Conservation (phyloP, 2,329 filamentous ascomycete genomes). For the Aspergillus flavus region DNA sequence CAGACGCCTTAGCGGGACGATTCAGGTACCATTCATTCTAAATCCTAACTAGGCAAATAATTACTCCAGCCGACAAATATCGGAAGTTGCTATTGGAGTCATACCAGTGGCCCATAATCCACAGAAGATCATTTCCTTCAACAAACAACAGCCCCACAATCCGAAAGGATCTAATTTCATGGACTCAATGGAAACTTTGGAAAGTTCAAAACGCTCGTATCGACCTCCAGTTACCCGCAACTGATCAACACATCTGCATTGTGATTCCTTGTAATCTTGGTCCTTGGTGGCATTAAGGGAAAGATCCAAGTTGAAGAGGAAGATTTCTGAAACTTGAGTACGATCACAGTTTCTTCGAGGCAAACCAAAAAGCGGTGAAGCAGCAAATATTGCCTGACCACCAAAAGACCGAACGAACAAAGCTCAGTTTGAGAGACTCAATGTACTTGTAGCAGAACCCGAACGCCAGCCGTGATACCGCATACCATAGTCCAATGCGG, state of each 20-base stretch:
- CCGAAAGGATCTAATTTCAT: background rate
- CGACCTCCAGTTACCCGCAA: background rate
- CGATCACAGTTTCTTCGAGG: slow-evolving; percentile 33
- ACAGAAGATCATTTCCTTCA: background rate
- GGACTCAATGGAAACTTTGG: background rate
- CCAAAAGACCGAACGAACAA: slow-evolving; percentile 40
- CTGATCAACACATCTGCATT: background rate
- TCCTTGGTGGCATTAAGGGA: background rate
- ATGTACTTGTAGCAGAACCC: slow-evolving; percentile 37
- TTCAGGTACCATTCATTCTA: background rate
- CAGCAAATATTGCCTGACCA: slow-evolving; percentile 44
- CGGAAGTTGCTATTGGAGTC: background rate
- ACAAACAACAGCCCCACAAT: background rate
- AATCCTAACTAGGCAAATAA: background rate
- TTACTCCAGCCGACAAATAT: background rate
- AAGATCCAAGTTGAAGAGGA: background rate
- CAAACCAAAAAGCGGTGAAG: slow-evolving; percentile 39
- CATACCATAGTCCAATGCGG: slow-evolving; percentile 39
- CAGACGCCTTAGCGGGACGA: background rate
- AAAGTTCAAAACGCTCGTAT: background rate
- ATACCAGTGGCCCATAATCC: background rate
- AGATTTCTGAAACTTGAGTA: background rate
- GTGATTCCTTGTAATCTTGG: background rate
- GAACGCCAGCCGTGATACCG: slow-evolving; percentile 37
- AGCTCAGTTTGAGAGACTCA: slow-evolving; percentile 32